Base-by-base conservation (phyloP, 148 eudicot genomes). In the Drosera capensis region DNA sequence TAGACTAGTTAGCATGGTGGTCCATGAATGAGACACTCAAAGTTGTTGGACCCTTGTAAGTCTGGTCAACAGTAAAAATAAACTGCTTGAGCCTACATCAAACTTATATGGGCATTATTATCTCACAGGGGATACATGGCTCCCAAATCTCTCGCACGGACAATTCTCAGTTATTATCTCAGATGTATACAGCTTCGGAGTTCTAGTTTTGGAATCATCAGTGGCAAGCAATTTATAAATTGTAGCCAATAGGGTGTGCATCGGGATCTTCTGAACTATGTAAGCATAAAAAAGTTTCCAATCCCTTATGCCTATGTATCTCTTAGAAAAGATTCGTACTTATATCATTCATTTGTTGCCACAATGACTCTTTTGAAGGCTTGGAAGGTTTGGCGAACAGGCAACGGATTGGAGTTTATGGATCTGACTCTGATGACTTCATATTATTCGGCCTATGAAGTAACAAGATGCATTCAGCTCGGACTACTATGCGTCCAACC, bases 41-140 rank as follows among this genome's bases (percentile, higher is more conserved):
- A 45, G 1, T 63, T 52, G 59, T 20, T 25, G 55, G 64, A 23
- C 65, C 74, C 43, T 66, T 55, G 78, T 76, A 76, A 62, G 74
- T 3, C 5, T 19, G 57, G 20, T n/a, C n/a, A n/a, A n/a, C n/a
- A n/a, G n/a, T n/a, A n/a, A n/a, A n/a, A n/a, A n/a, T n/a, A n/a
- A n/a, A n/a, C n/a, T n/a, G n/a, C n/a, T 34, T 34, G 38, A 11
- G 1, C 14, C 14, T 1, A 34, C 1, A 1, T 1, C 14, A 34
- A 7, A 15, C 38, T 15, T 34, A 5, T 34, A 13, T 11, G 14
- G 8, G 14, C 38, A 13, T 63, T 48, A 17, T 22, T 43, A 63
- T 63, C 3, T 46, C 40, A 25, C 2, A 69, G 74, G 23, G 74
- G 74, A 2, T 70, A 70, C 21, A 70, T 70, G 67, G 14, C 70